Percentiles rank a stretch among this genome's conserved stretches.
Conservation (phyloP, 768 basidiomycete genomes). For the Lactarius trivialis region DNA sequence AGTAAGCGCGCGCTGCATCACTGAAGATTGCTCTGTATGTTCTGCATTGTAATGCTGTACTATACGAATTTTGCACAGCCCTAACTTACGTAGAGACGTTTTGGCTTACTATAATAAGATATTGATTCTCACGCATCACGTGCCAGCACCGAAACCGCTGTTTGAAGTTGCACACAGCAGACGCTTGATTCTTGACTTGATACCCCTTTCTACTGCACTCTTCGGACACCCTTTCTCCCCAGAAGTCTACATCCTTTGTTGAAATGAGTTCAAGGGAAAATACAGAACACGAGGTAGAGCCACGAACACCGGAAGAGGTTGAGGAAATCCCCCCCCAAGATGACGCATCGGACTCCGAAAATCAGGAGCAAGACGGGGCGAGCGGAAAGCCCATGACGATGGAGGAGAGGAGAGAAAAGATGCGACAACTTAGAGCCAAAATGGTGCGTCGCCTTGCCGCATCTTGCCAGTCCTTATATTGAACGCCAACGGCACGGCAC, state of each 20-base stretch:
- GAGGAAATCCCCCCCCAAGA: constrained; percentile 3
- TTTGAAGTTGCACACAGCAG: background rate
- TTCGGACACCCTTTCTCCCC: background rate
- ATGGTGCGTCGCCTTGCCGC: constrained; percentile 2
- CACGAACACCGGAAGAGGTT: constrained; percentile 5
- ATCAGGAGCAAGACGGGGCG: background rate
- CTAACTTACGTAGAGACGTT: too few relatives aligned
- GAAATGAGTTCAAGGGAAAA: constrained; percentile 1
- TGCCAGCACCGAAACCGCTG: background rate
- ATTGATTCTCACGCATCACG: constrained; percentile 9
- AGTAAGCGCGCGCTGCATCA: constrained; percentile 23
- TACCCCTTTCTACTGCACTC: background rate
- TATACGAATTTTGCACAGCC: background rate
- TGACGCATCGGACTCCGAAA: background rate
- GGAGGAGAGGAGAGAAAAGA: constrained; percentile 22
- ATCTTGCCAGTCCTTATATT: background rate
- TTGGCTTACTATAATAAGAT: background rate
- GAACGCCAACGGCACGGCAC: background rate
- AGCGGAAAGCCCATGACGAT: constrained; percentile 12
- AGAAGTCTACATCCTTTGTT: background rate
- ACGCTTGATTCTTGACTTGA: background rate
- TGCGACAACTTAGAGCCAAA: constrained; percentile 19
- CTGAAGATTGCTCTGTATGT: background rate
- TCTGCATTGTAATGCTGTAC: background rate
- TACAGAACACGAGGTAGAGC: background rate